Evolutionary conservation across 148 eudicot species (phyloP), one percentile per base, ranked within the genome.

Genomic region (Vaccinium darrowii): DNA sequence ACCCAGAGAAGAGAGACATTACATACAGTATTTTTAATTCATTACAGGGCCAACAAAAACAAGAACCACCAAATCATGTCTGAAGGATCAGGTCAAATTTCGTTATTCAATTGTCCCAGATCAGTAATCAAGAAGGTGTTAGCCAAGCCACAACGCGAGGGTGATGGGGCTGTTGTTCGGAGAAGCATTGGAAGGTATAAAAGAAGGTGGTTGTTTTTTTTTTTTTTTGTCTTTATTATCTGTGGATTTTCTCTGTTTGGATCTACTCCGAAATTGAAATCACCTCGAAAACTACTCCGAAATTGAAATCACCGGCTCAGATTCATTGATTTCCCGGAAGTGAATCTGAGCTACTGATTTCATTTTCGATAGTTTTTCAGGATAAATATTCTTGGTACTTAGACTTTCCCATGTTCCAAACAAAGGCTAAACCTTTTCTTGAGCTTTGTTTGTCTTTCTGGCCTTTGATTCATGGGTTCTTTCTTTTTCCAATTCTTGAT

Each of bases 151-250:
- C 93, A 91, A 57, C 33, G 85, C 2, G 93, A 90, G 50, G 93
- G 93, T 18, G 88, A 85, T 60, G 93, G 92, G 9, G 93, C 93
- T 30, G 82, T 84, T 80, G 93, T 89, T 54, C 85, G 93, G 67
- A 86, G 93, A 91, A 91, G 92, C 86, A 90, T 91, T 82, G 93
- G 93, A 67, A 91, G 92, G 92, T 91, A 63, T 63, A 63, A n/a
- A 21, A 63, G 0, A n/a, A 63, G 69, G 69, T 63, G 5, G 27
- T 62, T 0, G n/a, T 3, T 12, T 4, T 3, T 25, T 7, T 30
- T 52, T 39, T 9, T 33, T 19, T 52, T 39, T 9, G n/a, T 6
- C 8, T 52, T 50, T 62, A 13, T 50, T 7, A 0, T 27, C 25
- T 19, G 33, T 84, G 6, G 13, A 1, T 19, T 50, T 67, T 49